Evolutionary conservation across 805 yeast species (phyloP).

Genomic region (Spencermartinsiella europaea): DNA sequence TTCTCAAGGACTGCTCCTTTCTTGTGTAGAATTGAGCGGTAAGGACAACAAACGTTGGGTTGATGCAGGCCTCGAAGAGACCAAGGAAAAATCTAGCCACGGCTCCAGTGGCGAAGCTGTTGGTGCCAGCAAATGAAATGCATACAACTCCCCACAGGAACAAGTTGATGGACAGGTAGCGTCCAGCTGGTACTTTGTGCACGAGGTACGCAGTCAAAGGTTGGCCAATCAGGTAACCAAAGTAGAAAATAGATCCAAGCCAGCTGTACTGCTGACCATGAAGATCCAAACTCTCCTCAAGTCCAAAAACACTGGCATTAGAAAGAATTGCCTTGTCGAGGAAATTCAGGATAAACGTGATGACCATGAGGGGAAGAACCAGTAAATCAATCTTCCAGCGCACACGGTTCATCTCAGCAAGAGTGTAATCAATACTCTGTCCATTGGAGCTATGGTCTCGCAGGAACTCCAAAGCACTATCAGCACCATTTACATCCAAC

Average conservation of each 20-base stretch:
- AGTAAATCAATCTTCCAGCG: conserved; percentile 17
- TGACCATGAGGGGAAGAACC: conserved; percentile 5
- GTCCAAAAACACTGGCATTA: conserved; percentile 51
- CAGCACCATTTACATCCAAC: too few relatives aligned
- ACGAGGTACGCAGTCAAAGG: conserved; percentile 42
- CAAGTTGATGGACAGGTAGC: conserved; percentile 38
- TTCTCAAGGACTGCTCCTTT: conserved; percentile 41
- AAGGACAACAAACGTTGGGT: conserved; percentile 54
- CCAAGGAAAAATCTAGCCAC: conserved; percentile 49
- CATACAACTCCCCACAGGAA: conserved; percentile 60
- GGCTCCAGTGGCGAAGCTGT: conserved; percentile 42
- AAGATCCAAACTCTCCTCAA: conserved; percentile 43
- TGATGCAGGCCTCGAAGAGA: conserved; percentile 47
- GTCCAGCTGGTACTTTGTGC: conserved; percentile 51
- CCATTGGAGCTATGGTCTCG: too few relatives aligned
- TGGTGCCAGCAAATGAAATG: conserved; percentile 45
- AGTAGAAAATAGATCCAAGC: conserved; percentile 56
- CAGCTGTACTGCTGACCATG: conserved; percentile 39
- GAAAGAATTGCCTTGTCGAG: conserved; percentile 56
- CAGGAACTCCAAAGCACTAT: too few relatives aligned
- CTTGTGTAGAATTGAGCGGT: conserved; percentile 55
- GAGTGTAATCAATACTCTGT: not conserved
- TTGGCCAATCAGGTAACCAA: conserved; percentile 60
- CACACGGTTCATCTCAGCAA: conserved; percentile 14
- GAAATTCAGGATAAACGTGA: conserved; percentile 4